These are phyloP conservation scores for Tolypocladium tropicale DNA, from an alignment of 2,329 filamentous ascomycete species.

Conservation along the genomic window DNA sequence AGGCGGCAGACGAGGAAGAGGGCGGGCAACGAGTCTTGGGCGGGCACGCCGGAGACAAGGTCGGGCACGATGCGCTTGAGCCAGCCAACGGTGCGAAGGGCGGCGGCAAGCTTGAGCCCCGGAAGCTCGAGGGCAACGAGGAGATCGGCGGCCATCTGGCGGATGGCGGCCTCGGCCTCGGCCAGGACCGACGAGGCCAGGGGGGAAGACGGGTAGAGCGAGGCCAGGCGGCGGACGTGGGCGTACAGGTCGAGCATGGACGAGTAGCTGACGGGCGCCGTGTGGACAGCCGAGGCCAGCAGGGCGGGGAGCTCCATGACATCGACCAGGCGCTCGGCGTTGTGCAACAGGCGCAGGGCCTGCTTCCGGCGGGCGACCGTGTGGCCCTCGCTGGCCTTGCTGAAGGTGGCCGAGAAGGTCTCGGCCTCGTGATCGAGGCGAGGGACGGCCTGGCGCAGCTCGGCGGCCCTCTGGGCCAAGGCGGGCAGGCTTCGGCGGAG, in stretches of 20 bases:
- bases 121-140: conserved; percentile 67
- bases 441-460: conserved; percentile 64
- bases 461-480: conserved; percentile 53
- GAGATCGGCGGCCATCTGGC: conserved; percentile 76
- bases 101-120: conserved; percentile 76
- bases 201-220: conserved; percentile 69
- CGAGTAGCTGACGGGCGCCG: conserved; percentile 64
- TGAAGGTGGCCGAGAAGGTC: conserved; percentile 73
- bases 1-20: conserved; percentile 83
- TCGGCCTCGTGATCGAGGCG: conserved; percentile 70
- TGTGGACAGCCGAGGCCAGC: conserved; percentile 66
- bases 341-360: conserved; percentile 71
- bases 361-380: conserved; percentile 66
- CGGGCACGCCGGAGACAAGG: conserved; percentile 29
- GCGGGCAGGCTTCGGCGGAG: conserved; percentile 62
- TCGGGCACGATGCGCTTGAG: conserved; percentile 79
- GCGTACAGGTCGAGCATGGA: conserved; percentile 84
- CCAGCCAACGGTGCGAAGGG: conserved; percentile 86
- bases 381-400: conserved; percentile 58
- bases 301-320: conserved; percentile 83
- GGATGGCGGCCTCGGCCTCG: conserved; percentile 81
- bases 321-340: conserved; percentile 82
- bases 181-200: conserved; percentile 62
- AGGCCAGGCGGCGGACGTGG: conserved; percentile 81
- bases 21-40: conserved; percentile 64